Evolutionary conservation across 192 early-diverging fungal genomes (phyloP).

Genomic region (Globomyces pollinis-pini): DNA sequence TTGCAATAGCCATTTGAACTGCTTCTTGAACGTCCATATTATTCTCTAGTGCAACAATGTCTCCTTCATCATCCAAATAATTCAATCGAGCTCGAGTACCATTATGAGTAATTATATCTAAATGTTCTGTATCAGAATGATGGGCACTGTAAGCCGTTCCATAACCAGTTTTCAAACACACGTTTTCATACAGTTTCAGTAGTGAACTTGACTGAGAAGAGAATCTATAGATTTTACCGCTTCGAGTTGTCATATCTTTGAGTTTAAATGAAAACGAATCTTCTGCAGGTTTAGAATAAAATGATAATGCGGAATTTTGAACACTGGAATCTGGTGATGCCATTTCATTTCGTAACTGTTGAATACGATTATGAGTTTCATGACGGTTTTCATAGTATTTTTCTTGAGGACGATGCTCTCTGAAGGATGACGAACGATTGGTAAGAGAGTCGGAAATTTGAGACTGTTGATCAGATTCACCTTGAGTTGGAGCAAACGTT

Average conservation of each 20-base stretch:
- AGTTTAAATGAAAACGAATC: slow-evolving; percentile 41
- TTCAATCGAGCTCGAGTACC: slow-evolving; percentile 7
- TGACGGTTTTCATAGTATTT: slow-evolving; percentile 1
- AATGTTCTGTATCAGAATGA: neutral
- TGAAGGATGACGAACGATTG: slow-evolving; percentile 8
- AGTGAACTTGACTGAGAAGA: slow-evolving; percentile 15
- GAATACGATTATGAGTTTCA: neutral
- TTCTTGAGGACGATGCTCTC: slow-evolving; percentile 6
- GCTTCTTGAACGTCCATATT: slow-evolving; percentile 83
- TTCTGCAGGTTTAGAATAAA: slow-evolving; percentile 1
- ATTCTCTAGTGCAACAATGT: slow-evolving; percentile 73
- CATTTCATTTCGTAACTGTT: neutral
- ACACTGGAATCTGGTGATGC: slow-evolving; percentile 3
- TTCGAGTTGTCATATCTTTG: slow-evolving; percentile 18
- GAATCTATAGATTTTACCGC: slow-evolving; percentile 35
- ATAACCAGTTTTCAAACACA: slow-evolving; percentile 15
- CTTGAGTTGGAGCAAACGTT: slow-evolving; percentile 19
- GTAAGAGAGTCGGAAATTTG: slow-evolving; percentile 15
- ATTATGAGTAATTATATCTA: neutral
- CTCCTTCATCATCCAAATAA: slow-evolving; percentile 93
- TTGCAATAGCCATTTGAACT: slow-evolving; percentile 67
- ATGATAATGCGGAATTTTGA: neutral
- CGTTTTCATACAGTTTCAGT: slow-evolving; percentile 11
- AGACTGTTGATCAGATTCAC: slow-evolving; percentile 27
- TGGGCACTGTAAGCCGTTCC: neutral